Percentiles rank a stretch among this genome's conserved stretches.
These are phyloP conservation scores for Leccinum boreale DNA, from an alignment of 768 basidiomycete species.

Conservation along the genomic window DNA sequence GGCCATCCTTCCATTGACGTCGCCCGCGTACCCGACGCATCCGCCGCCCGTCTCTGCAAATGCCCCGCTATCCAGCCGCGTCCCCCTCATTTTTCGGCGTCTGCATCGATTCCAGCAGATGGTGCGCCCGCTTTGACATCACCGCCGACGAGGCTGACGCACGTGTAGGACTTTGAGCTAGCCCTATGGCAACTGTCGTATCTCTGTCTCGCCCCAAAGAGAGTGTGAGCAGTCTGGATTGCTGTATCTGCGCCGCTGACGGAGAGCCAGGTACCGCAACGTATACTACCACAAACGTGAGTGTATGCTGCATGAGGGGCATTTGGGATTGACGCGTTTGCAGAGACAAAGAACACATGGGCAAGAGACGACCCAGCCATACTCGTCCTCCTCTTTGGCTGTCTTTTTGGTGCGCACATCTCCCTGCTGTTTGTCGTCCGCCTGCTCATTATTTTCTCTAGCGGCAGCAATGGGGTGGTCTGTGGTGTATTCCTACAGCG, in stretches of 20 bases:
- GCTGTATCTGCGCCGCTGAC: constrained; percentile 10
- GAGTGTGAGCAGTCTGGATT: constrained; percentile 60
- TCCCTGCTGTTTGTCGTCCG: neutral
- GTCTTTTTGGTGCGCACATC: constrained; percentile 55
- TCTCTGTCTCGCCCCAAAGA: constrained; percentile 84
- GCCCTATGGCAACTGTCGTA: constrained; percentile 96
- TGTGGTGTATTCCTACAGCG: constrained; percentile 67
- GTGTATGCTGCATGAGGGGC: constrained; percentile 20
- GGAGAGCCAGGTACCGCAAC: constrained; percentile 71
- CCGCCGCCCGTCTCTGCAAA: constrained; percentile 9
- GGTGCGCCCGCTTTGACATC: constrained; percentile 43
- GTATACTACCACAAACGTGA: constrained; percentile 97
- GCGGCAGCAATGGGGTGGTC: constrained; percentile 87
- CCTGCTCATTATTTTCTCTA: constrained; percentile 26
- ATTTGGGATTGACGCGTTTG: neutral
- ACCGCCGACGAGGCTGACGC: neutral
- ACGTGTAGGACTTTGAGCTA: constrained; percentile 85
- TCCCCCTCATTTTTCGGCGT: constrained; percentile 79
- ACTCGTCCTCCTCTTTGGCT: constrained; percentile 78
- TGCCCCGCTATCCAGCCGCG: constrained; percentile 43
- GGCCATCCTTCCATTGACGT: constrained; percentile 33
- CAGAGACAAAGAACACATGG: constrained; percentile 98
- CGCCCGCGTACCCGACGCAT: constrained; percentile 24
- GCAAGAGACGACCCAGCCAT: constrained; percentile 97
- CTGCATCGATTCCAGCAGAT: constrained; percentile 84